Evolutionary conservation across 2,329 filamentous ascomycete genomes (phyloP), one percentile per base, ranked within the genome.

Genomic region (Monilinia vaccinii-corymbosi): DNA sequence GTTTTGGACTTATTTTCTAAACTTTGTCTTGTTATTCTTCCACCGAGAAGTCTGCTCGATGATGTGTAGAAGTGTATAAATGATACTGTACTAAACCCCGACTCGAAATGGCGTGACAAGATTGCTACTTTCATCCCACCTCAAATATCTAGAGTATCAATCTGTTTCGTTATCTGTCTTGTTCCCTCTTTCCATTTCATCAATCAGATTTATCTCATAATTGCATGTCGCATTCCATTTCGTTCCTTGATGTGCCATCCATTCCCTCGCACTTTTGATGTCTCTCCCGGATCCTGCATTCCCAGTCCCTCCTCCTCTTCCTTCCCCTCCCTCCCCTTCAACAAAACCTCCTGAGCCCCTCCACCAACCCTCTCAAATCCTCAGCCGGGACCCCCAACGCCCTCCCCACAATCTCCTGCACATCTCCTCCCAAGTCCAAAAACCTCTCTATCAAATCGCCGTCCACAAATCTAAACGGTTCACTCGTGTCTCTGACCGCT

Each of bases 391-490:
- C 85, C 58, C 77, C 87, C 65, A 80, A 78, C 52, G 77, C 84
- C 71, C 78, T 71, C 60, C 76, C 84, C 53, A 81, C 76, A 58
- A 75, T 71, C 66, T 75, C 76, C 73, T 86, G 84, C 45, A 75
- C 75, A 42, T 77, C 76, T 59, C 86, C 83, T 49, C 81, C 78
- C 64, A 89, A 76, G 64, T 91, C 86, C 65, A 97, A 73, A 70
- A 97, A 97, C 56, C 83, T 75, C 75, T 97, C 93, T 14, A 99
- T 79, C 68, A 97, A 78, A 71, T 97, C 93, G 0, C 93, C 94
- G 69, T 99, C 94, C 14, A 99, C 83, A 68, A 97, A 97, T 1
- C 93, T 81, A 69, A 84, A 89, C 0, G 94, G 93, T 44, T 87
- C 89, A 0, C 88, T 85, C 0, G 83, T 82, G 61, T 88, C 83